Evolutionary conservation across 2,329 filamentous ascomycete genomes (phyloP).

Genomic region (Penicillium oxalicum): DNA sequence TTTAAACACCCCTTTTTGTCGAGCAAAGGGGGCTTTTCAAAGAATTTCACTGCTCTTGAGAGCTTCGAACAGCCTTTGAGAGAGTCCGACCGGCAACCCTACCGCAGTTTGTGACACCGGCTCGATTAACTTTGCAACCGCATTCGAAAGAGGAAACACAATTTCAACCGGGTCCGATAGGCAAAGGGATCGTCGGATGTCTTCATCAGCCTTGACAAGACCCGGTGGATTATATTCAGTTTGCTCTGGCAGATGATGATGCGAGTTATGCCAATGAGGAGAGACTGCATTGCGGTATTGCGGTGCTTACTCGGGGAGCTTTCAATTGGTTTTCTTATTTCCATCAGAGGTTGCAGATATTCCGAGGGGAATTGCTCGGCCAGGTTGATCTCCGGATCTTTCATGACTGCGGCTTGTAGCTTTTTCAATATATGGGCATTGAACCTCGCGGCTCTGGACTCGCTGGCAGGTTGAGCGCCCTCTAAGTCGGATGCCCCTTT

Average conservation of each 20-base stretch:
- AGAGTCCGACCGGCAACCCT: neutral
- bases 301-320: neutral
- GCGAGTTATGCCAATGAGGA: neutral
- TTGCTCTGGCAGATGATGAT: neutral
- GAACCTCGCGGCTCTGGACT: slow-evolving; percentile 20
- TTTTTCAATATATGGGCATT: slow-evolving; percentile 20
- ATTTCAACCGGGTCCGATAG: slow-evolving; percentile 4
- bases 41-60: slow-evolving; percentile 16
- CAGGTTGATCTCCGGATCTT: slow-evolving; percentile 21
- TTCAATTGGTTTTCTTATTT: neutral
- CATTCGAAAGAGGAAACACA: slow-evolving; percentile 2
- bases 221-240: neutral
- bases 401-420: slow-evolving; percentile 15
- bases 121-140: slow-evolving; percentile 1
- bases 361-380: slow-evolving; percentile 14
- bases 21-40: slow-evolving; percentile 18
- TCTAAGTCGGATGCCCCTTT: neutral
- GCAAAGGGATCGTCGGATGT: slow-evolving; percentile 5
- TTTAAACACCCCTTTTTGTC: slow-evolving; percentile 19
- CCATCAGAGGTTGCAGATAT: slow-evolving; percentile 15
- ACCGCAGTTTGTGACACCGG: neutral
- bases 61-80: slow-evolving; percentile 11
- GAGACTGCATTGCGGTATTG: neutral
- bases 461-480: neutral
- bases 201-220: neutral